These are phyloP conservation scores for Colletotrichum abscissum DNA, from an alignment of 2,329 filamentous ascomycete species.

Conservation along the genomic window DNA sequence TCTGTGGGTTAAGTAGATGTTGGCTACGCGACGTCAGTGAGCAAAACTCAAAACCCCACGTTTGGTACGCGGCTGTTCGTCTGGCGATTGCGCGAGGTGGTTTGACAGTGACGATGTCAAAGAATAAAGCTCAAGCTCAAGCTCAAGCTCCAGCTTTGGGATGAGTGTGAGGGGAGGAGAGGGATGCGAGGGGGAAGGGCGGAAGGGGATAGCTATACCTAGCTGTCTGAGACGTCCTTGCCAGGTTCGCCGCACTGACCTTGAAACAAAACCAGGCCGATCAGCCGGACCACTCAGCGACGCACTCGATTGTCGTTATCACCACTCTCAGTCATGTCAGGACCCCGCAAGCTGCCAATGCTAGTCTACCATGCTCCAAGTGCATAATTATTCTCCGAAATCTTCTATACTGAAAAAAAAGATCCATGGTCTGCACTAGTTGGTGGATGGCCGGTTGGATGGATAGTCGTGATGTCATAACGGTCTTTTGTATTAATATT, in stretches of 20 bases:
- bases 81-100: conserved; percentile 9
- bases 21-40: conserved; percentile 13
- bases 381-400: background rate
- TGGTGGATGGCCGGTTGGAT: background rate
- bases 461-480: conserved; percentile 27
- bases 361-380: background rate
- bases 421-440: background rate
- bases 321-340: background rate
- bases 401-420: background rate
- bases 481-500: conserved; percentile 34
- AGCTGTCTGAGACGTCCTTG: conserved; percentile 25
- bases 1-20: background rate
- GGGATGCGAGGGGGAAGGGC: background rate
- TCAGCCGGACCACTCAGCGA: conserved; percentile 10
- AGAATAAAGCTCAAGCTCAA: background rate
- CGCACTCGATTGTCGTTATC: conserved; percentile 1
- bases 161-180: conserved; percentile 4
- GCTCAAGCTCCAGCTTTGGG: conserved; percentile 13
- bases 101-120: background rate
- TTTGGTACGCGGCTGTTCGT: conserved; percentile 13
- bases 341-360: background rate
- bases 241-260: conserved; percentile 26
- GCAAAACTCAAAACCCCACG: conserved; percentile 32
- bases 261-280: conserved; percentile 27
- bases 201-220: background rate